Conservation (phyloP, 257 asterid genomes). For the Plantago ovata region DNA sequence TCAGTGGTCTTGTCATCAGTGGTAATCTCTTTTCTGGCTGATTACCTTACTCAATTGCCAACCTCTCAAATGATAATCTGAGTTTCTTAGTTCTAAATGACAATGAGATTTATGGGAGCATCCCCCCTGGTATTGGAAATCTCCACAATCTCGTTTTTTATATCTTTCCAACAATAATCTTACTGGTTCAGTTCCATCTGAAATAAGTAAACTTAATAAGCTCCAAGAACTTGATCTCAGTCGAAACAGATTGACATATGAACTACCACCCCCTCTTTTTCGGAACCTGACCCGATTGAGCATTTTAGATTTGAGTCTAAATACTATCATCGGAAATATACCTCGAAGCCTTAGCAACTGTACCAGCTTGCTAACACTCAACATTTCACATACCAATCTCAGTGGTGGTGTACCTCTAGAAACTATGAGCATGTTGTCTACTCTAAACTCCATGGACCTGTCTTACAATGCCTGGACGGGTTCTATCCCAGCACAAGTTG, state of each 20-base stretch:
- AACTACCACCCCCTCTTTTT: conserved; percentile 25
- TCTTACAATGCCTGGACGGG: conserved; percentile 1
- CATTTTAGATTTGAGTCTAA: neutral
- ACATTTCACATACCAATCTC: neutral
- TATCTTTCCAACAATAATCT: conserved; percentile 21
- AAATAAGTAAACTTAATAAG: conserved; percentile 19
- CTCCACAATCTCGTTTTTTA: neutral
- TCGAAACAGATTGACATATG: conserved; percentile 4
- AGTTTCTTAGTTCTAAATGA: neutral
- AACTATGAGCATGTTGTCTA: neutral
- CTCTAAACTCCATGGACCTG: neutral
- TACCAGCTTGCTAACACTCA: neutral
- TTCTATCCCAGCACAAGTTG: neutral
- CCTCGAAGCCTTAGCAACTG: conserved; percentile 4
- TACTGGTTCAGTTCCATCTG: conserved; percentile 27
- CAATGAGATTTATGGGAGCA: conserved; percentile 34
- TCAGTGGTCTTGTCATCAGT: conserved; percentile 14
- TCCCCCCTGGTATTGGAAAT: conserved; percentile 29
- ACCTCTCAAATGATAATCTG: conserved; percentile 25
- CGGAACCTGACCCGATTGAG: conserved; percentile 19
- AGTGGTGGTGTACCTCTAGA: neutral
- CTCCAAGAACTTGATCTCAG: conserved; percentile 13
- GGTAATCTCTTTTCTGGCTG: conserved; percentile 28
- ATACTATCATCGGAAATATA: conserved; percentile 8
- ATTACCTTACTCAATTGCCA: conserved; percentile 29